A percentile compares a stretch with the other conserved stretches of the same genome.
phyloP scores from a whole-genome alignment of 768 basidiomycete species.

The Suillus sp. region DNA sequence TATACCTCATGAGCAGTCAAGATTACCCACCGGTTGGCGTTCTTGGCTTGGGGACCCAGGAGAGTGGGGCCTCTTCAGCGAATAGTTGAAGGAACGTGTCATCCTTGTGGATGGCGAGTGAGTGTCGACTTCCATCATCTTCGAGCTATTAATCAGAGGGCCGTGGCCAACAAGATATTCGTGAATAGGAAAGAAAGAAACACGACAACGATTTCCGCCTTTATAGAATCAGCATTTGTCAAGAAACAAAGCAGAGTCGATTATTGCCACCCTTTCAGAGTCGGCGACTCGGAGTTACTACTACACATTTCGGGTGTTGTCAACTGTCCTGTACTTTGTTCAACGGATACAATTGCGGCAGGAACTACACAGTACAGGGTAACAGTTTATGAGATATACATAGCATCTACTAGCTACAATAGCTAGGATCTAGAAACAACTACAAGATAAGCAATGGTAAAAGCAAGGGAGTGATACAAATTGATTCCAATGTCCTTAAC shows the following conservation, averaged over 20 bases:
- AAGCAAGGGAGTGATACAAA: neutral
- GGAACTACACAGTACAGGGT: neutral
- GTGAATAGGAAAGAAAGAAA: neutral
- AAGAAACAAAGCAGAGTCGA: neutral
- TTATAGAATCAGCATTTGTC: neutral
- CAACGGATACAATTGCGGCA: neutral
- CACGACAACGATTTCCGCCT: neutral
- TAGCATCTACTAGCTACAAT: neutral
- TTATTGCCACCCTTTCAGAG: neutral
- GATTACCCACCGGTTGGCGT: slow-evolving; percentile 53
- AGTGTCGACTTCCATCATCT: slow-evolving; percentile 58
- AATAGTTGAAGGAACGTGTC: slow-evolving; percentile 36
- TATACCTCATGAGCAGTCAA: neutral
- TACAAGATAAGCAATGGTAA: neutral
- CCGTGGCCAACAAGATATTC: neutral
- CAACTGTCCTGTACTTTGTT: neutral
- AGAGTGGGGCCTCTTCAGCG: slow-evolving; percentile 61
- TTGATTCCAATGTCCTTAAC: slow-evolving; percentile 31
- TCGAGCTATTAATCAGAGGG: neutral
- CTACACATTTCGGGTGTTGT: neutral
- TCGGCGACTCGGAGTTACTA: slow-evolving; percentile 2
- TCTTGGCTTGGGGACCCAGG: slow-evolving; percentile 52
- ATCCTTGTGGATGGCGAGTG: slow-evolving; percentile 42
- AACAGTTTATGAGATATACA: slow-evolving; percentile 2
- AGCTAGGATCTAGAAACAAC: slow-evolving; percentile 3